Percentiles rank a stretch among this genome's conserved stretches.
These are phyloP conservation scores for Coccomyxa subellipsoidea DNA, from an alignment of 163 green algal species.

Conservation along the genomic window DNA sequence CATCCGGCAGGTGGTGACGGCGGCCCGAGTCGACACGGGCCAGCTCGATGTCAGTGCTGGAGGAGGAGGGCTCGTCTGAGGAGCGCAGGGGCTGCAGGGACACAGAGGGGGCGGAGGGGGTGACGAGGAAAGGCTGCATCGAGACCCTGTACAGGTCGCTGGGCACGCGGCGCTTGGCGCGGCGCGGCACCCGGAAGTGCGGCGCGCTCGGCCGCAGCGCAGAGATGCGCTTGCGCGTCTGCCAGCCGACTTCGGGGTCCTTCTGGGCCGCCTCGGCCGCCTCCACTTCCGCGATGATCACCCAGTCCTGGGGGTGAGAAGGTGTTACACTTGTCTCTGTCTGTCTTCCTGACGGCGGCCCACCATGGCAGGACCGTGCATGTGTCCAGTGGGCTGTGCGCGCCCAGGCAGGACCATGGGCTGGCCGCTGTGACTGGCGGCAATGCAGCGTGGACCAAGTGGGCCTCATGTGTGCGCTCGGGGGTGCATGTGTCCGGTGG, in stretches of 20 bases:
- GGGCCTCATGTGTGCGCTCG: neutral
- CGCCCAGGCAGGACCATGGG: neutral
- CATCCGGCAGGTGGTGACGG: neutral
- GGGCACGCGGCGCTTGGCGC: neutral
- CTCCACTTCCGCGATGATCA: constrained; percentile 11
- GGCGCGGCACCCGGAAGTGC: neutral
- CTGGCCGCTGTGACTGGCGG: neutral
- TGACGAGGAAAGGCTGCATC: neutral
- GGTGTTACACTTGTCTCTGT: neutral
- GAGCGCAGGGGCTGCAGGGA: neutral
- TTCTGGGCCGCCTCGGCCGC: neutral
- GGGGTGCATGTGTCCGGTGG: too few species aligned
- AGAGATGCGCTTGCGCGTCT: neutral
- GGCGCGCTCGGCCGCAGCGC: neutral
- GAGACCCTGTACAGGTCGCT: neutral
- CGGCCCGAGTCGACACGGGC: neutral
- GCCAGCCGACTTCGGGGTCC: neutral
- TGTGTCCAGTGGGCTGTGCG: neutral
- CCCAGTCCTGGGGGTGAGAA: constrained; percentile 2
- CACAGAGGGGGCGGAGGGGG: neutral
- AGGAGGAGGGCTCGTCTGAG: neutral
- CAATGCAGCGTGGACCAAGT: neutral
- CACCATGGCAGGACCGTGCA: neutral
- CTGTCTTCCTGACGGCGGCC: neutral
- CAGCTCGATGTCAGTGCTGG: neutral